Percentiles rank a stretch among this genome's conserved stretches.
phyloP scores from a whole-genome alignment of 176 grass and related monocot species.

The Rhynchospora pubera region DNA sequence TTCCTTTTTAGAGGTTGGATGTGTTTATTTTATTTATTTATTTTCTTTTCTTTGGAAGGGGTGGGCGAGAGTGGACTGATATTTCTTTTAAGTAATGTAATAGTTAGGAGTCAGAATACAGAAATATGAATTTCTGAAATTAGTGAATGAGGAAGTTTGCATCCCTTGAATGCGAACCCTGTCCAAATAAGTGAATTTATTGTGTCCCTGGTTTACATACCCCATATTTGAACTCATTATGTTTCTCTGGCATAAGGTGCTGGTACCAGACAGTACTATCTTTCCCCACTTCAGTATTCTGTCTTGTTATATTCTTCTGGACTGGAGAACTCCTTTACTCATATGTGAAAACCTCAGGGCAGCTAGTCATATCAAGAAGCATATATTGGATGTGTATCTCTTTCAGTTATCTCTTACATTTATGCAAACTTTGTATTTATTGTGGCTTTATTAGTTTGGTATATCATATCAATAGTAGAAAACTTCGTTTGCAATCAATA shows the following conservation, averaged over 20 bases:
- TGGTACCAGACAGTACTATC: not conserved
- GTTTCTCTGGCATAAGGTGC: not conserved
- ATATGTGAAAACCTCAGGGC: not conserved
- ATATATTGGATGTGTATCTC: not conserved
- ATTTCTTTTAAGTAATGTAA: not conserved
- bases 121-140: not conserved
- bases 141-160: not conserved
- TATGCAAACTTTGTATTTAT: not conserved
- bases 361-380: not conserved
- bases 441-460: not conserved
- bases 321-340: not conserved
- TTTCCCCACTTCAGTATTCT: not conserved
- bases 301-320: not conserved
- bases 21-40: not conserved
- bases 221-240: not conserved
- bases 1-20: not conserved
- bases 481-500: not conserved
- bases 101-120: not conserved
- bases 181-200: not conserved
- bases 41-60: not conserved
- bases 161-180: not conserved
- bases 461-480: not conserved
- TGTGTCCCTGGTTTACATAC: not conserved
- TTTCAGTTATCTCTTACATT: not conserved
- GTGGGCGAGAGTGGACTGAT: not conserved